Evolutionary conservation across 2,329 filamentous ascomycete species (phyloP).

Genomic region (Aspergillus latus): DNA sequence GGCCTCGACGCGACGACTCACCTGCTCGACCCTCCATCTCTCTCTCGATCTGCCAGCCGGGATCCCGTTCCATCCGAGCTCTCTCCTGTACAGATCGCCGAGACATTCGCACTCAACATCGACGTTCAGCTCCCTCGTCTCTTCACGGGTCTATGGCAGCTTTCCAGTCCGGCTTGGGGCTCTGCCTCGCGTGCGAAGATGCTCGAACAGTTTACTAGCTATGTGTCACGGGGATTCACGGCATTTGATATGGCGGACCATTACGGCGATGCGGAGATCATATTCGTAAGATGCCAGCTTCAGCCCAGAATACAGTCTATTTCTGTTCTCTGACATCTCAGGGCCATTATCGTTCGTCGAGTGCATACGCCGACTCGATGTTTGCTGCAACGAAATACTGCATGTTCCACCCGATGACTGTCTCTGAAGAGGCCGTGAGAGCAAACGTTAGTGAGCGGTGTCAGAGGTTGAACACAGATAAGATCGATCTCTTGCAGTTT

Average conservation of each 20-base stretch:
- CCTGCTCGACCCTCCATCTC: background rate
- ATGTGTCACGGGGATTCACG: conserved; percentile 1
- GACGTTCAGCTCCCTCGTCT: background rate
- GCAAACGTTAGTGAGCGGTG: background rate
- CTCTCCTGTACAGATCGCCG: background rate
- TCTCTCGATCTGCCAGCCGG: background rate
- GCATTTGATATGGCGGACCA: conserved; percentile 10
- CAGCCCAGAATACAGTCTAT: no score
- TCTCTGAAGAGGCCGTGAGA: background rate
- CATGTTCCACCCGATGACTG: background rate
- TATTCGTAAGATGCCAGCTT: background rate
- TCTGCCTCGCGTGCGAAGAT: conserved; percentile 3
- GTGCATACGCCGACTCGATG: background rate
- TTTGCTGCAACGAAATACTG: conserved; percentile 3
- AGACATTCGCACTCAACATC: background rate
- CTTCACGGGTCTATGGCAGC: conserved; percentile 5
- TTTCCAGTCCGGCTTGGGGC: conserved; percentile 8
- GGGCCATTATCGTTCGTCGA: conserved; percentile 2
- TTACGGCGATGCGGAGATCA: conserved; percentile 8
- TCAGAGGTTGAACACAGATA: background rate
- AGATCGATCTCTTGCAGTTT: conserved; percentile 2
- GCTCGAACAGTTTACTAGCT: background rate
- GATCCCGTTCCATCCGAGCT: background rate
- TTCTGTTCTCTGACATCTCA: background rate
- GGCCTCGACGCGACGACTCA: background rate